Evolutionary conservation across 2,329 filamentous ascomycete species (phyloP).

Genomic region (Exophiala aquamarina): DNA sequence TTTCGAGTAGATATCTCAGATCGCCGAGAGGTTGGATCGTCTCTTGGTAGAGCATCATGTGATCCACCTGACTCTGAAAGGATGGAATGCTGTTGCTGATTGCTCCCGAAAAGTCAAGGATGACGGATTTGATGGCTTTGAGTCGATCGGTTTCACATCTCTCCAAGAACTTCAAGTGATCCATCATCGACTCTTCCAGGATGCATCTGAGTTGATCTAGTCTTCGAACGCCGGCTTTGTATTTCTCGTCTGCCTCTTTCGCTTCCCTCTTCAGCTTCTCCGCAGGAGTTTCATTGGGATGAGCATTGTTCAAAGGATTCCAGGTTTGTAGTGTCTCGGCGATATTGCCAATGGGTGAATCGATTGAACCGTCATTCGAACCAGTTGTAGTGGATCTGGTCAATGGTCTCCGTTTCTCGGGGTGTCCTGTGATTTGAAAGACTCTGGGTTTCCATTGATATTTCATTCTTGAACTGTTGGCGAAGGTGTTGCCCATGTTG

Average conservation of each 20-base stretch:
- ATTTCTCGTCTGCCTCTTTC: conserved; percentile 85
- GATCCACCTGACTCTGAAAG: conserved; percentile 91
- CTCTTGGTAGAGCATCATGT: conserved; percentile 99
- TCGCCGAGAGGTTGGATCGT: conserved; percentile 93
- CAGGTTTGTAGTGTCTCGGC: conserved; percentile 88
- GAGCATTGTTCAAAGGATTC: conserved; percentile 85
- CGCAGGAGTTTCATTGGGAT: conserved; percentile 89
- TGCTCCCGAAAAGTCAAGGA: conserved; percentile 94
- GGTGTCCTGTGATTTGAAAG: conserved; percentile 82
- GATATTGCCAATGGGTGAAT: conserved; percentile 81
- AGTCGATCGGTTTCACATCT: conserved; percentile 93
- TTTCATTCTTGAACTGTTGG: conserved; percentile 95
- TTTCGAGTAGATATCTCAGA: conserved; percentile 90
- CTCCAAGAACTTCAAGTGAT: conserved; percentile 93
- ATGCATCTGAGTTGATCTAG: conserved; percentile 89
- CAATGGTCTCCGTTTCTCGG: conserved; percentile 77
- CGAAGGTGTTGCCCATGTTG: conserved; percentile 92
- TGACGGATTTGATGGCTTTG: conserved; percentile 97
- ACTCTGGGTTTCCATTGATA: conserved; percentile 96
- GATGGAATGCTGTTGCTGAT: conserved; percentile 98
- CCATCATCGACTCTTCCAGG: conserved; percentile 90
- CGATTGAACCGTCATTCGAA: conserved; percentile 54
- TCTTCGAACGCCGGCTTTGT: conserved; percentile 81
- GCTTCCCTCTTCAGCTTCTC: conserved; percentile 88
- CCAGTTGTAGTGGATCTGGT: conserved; percentile 73